Evolutionary conservation across 1,284 basidiomycete genomes (phyloP).

Genomic region (Pseudozyma sp.): DNA sequence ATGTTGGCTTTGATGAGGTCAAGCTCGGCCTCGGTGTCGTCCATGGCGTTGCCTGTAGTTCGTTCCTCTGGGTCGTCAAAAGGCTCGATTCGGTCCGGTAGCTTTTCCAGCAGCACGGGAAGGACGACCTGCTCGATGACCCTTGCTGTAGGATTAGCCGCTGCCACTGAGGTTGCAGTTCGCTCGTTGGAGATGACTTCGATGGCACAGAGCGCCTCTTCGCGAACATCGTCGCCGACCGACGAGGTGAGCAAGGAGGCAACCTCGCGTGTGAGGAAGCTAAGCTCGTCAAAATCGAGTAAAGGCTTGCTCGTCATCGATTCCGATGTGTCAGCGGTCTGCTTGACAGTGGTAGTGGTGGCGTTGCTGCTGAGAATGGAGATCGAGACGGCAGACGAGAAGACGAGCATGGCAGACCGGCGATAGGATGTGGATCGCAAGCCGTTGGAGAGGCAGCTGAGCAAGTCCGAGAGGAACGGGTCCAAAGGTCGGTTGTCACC

Average conservation of each 20-base stretch:
- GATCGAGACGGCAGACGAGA: constrained; percentile 51
- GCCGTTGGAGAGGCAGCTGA: constrained; percentile 57
- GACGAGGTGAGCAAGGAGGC: constrained; percentile 77
- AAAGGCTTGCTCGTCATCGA: constrained; percentile 68
- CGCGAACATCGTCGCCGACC: constrained; percentile 73
- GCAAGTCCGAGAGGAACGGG: constrained; percentile 50
- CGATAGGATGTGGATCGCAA: constrained; percentile 46
- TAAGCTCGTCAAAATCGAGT: constrained; percentile 79
- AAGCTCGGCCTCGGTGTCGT: constrained; percentile 38
- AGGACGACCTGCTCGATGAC: constrained; percentile 76
- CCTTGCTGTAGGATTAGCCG: constrained; percentile 76
- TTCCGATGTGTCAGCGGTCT: background rate
- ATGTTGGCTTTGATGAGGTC: constrained; percentile 44
- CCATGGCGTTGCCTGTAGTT: constrained; percentile 30
- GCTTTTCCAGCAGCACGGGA: constrained; percentile 52
- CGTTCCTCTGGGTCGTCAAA: constrained; percentile 29
- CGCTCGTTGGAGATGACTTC: constrained; percentile 73
- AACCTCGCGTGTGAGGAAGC: constrained; percentile 81
- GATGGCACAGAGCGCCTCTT: constrained; percentile 47
- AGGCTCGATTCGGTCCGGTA: constrained; percentile 49
- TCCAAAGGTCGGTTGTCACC: constrained; percentile 57
- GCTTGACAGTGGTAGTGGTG: background rate
- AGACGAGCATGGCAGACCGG: constrained; percentile 54
- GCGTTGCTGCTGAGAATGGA: constrained; percentile 39
- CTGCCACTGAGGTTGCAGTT: constrained; percentile 77